Percentiles rank a stretch among this genome's conserved stretches.
Conservation (phyloP, 495 filamentous ascomycete species). For the Talaromyces liani region DNA sequence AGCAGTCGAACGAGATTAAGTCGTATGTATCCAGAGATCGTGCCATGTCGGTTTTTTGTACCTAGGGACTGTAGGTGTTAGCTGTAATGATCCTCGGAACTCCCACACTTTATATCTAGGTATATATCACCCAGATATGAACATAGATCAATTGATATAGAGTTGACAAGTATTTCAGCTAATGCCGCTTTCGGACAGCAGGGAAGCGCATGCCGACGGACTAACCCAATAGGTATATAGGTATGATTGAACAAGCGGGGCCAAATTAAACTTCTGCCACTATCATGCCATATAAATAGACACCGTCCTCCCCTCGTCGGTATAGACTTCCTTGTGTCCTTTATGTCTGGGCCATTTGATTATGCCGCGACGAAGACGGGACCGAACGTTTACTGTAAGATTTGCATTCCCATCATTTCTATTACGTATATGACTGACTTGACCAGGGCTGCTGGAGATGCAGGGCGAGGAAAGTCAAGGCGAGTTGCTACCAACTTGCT, state of each 20-base stretch:
- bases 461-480: conserved; percentile 5
- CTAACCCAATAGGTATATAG: conserved; percentile 5
- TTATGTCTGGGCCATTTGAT: background rate
- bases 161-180: background rate
- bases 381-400: conserved; percentile 4
- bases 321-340: conserved; percentile 3
- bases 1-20: too few relatives aligned
- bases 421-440: too few relatives aligned
- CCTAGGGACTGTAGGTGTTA: too few relatives aligned
- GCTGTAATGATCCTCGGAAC: too few relatives aligned
- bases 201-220: background rate
- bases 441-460: background rate
- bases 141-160: too few relatives aligned
- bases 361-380: conserved; percentile 6
- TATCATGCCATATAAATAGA: background rate
- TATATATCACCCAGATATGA: too few relatives aligned
- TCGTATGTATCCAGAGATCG: too few relatives aligned
- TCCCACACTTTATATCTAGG: too few relatives aligned
- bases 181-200: background rate
- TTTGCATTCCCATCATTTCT: too few relatives aligned
- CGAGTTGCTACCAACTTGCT: background rate
- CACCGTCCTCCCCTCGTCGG: background rate
- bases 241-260: background rate
- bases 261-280: background rate
- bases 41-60: too few relatives aligned